Base-by-base conservation (phyloP, 192 early-diverging fungal species). In the Obelidium mucronatum region DNA sequence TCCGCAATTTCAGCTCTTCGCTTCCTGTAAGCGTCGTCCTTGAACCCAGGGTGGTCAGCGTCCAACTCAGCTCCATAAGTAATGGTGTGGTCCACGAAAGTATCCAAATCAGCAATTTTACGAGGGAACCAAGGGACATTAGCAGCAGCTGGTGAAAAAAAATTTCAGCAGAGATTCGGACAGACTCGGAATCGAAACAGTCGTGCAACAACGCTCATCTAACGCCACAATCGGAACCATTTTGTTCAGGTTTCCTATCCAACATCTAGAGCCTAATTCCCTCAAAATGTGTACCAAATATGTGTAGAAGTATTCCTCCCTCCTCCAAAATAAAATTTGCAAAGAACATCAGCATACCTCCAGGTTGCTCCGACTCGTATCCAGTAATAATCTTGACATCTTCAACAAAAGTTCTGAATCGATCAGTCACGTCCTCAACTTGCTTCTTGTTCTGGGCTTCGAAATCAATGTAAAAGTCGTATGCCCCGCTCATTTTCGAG, bases 381-480 rank as follows among this genome's bases (percentile, higher is more conserved):
- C 88, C 81, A 22, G 88, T 86, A 68, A 92, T 84, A 24, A 91
- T 81, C 36, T 85, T 78, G 13, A 97, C 91, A 73, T 93, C 90
- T 72, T 91, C 88, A 51, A 91, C 91, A 24, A 58, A 28, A 19
- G 81, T 76, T 70, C 88, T 85, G 63, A 98, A 83, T n/a, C 84
- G 82, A 53, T 89, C 84, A 35, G 92, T 81, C 0, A 92, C 90
- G 15, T 77, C 48, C 33, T 84, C 67, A 35, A 96, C 87, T 52
- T 93, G 86, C 39, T 86, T 82, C 69, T 82, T 79, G 80, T 82
- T 79, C 39, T 75, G 69, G 2, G 94, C 91, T 44, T 90, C 84
- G 63, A 98, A 95, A 79, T 98, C 97, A 44, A 98, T 89, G 81
- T 92, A 97, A 83, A 98, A 96, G 79, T 98, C 94, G 79, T 98